Conservation (phyloP, 2,329 filamentous ascomycete genomes). For the Dothiorella sarmentorum region DNA sequence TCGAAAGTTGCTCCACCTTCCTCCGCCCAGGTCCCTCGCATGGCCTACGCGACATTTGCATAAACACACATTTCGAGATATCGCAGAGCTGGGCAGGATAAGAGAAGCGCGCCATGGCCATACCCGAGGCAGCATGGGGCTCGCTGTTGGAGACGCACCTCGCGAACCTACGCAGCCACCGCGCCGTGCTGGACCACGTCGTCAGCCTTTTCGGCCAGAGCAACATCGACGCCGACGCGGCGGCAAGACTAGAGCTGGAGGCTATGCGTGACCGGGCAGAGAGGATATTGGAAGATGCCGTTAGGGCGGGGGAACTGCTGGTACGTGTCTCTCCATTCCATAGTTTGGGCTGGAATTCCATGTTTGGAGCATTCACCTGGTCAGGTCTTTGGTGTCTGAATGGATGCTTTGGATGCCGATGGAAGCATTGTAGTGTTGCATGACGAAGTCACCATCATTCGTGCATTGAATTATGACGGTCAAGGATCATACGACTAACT, state of each 20-base stretch:
- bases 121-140: neutral
- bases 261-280: conserved; percentile 3
- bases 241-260: neutral
- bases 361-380: too few species aligned
- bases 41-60: neutral
- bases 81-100: neutral
- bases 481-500: too few species aligned
- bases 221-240: neutral
- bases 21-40: too few species aligned
- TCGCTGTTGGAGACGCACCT: conserved; percentile 9
- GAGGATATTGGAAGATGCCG: conserved; percentile 12
- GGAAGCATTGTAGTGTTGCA: too few species aligned
- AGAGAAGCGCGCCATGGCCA: neutral
- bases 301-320: neutral
- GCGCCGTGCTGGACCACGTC: conserved; percentile 10
- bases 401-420: too few species aligned
- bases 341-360: too few species aligned
- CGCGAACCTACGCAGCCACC: conserved; percentile 10
- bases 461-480: too few species aligned
- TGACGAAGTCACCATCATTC: too few species aligned
- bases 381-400: too few species aligned
- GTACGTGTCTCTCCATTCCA: too few species aligned
- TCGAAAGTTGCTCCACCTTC: too few species aligned
- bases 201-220: neutral
- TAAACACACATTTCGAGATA: neutral